Percentiles rank a stretch among this genome's conserved stretches.
Conservation (phyloP, 1,284 basidiomycete genomes). For the Gymnopus androsaceus region DNA sequence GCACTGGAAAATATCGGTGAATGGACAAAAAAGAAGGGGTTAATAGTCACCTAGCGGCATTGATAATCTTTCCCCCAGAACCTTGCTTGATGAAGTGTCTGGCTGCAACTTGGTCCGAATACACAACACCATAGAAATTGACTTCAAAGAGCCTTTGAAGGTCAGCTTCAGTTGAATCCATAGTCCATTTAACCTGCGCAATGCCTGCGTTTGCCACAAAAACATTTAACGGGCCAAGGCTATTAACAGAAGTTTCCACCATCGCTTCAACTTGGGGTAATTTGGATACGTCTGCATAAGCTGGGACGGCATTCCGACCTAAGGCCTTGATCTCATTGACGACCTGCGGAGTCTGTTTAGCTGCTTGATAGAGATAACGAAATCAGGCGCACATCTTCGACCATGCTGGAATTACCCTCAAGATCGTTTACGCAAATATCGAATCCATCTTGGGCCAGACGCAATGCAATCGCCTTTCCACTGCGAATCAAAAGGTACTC, state of each 20-base stretch:
- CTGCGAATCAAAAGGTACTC: not conserved
- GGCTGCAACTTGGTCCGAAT: slow-evolving; percentile 13
- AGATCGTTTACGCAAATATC: slow-evolving; percentile 18
- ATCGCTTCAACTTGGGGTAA: slow-evolving; percentile 12
- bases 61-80: slow-evolving; percentile 18
- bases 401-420: slow-evolving; percentile 3
- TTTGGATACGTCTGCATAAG: slow-evolving; percentile 17
- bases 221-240: slow-evolving; percentile 15
- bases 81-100: slow-evolving; percentile 18
- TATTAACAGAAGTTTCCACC: slow-evolving; percentile 14
- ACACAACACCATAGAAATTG: slow-evolving; percentile 17
- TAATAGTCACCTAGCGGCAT: slow-evolving; percentile 15
- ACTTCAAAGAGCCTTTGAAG: slow-evolving; percentile 14
- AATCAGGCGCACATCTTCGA: slow-evolving; percentile 7
- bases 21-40: not conserved
- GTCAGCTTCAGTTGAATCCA: slow-evolving; percentile 16
- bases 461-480: slow-evolving; percentile 15
- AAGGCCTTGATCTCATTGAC: slow-evolving; percentile 14
- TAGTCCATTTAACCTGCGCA: slow-evolving; percentile 13
- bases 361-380: not conserved
- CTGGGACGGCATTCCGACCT: slow-evolving; percentile 12
- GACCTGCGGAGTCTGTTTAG: slow-evolving; percentile 2
- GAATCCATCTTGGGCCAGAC: slow-evolving; percentile 16
- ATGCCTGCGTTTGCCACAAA: slow-evolving; percentile 21
- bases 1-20: not conserved